Percentiles rank a stretch among this genome's conserved stretches.
Conservation (phyloP, 2,329 filamentous ascomycete genomes). For the Sphaerulina populicola region DNA sequence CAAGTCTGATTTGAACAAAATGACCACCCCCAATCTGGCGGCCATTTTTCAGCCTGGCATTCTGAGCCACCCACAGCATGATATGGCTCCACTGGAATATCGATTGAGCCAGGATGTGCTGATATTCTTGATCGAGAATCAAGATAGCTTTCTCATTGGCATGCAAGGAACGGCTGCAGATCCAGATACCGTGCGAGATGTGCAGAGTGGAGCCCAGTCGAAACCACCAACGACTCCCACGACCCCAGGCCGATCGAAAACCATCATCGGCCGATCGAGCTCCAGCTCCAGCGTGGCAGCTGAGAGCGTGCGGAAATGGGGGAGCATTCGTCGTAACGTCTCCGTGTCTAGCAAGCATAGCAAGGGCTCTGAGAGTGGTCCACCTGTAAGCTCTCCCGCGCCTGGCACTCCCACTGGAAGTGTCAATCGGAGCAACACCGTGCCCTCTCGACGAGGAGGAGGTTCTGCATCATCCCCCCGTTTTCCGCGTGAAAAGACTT, state of each 20-base stretch:
- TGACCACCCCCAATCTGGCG: conserved; percentile 88
- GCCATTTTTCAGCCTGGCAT: conserved; percentile 97
- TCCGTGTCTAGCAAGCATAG: conserved; percentile 89
- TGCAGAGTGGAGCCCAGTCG: conserved; percentile 58
- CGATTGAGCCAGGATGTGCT: conserved; percentile 91
- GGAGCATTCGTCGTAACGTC: conserved; percentile 73
- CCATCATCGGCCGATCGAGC: conserved; percentile 61
- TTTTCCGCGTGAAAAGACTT: conserved; percentile 49
- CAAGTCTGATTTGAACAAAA: conserved; percentile 92
- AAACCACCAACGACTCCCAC: conserved; percentile 41
- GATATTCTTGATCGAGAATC: conserved; percentile 96
- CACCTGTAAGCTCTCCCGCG: conserved; percentile 58
- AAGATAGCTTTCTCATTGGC: conserved; percentile 94
- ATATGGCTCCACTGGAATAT: conserved; percentile 93
- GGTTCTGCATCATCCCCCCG: conserved; percentile 61
- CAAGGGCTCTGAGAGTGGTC: conserved; percentile 60
- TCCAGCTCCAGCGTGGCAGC: conserved; percentile 85
- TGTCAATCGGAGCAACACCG: conserved; percentile 76
- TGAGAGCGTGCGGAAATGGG: conserved; percentile 75
- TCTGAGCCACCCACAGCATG: conserved; percentile 84
- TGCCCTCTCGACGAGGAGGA: conserved; percentile 68
- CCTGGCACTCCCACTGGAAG: conserved; percentile 37
- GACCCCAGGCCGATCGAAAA: conserved; percentile 42
- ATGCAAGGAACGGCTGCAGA: conserved; percentile 99
- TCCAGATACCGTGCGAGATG: conserved; percentile 60